Percentiles rank a stretch among this genome's conserved stretches.
These are phyloP conservation scores for Boletus sp. DNA, from an alignment of 768 basidiomycete genomes.

Conservation along the genomic window DNA sequence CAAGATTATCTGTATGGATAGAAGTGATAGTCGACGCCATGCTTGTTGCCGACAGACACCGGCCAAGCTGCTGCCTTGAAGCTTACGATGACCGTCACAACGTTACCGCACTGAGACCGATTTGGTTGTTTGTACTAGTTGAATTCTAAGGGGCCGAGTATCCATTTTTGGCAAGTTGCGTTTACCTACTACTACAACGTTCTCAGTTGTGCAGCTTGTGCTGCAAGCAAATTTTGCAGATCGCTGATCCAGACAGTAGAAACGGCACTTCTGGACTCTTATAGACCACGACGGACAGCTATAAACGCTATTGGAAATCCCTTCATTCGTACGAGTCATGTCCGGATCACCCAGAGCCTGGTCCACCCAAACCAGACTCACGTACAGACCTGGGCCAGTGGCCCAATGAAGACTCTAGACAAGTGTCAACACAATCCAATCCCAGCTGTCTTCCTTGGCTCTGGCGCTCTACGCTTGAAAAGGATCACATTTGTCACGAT, in stretches of 20 bases:
- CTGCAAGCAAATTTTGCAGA: background rate
- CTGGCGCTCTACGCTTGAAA: background rate
- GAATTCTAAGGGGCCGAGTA: conserved; percentile 19
- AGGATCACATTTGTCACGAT: background rate
- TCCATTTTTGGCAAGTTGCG: conserved; percentile 17
- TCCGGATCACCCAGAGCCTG: background rate
- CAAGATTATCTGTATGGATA: conserved; percentile 59
- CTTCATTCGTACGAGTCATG: background rate
- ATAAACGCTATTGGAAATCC: background rate
- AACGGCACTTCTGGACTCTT: background rate
- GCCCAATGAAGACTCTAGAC: no score
- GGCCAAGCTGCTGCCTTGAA: conserved; percentile 1
- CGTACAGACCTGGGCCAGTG: no score
- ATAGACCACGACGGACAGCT: background rate
- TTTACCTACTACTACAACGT: no score
- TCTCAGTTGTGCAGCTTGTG: no score
- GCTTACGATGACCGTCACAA: conserved; percentile 10
- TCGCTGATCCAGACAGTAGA: background rate
- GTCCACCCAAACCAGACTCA: no score
- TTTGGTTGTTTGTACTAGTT: conserved; percentile 31
- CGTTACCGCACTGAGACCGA: conserved; percentile 3
- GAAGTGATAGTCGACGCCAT: conserved; percentile 65
- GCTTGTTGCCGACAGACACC: conserved; percentile 21
- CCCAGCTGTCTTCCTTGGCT: background rate
- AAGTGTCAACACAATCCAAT: background rate